Percentiles rank a stretch among this genome's conserved stretches.
phyloP scores from a whole-genome alignment of 805 yeast genomes.

The Brettanomyces sp. region DNA sequence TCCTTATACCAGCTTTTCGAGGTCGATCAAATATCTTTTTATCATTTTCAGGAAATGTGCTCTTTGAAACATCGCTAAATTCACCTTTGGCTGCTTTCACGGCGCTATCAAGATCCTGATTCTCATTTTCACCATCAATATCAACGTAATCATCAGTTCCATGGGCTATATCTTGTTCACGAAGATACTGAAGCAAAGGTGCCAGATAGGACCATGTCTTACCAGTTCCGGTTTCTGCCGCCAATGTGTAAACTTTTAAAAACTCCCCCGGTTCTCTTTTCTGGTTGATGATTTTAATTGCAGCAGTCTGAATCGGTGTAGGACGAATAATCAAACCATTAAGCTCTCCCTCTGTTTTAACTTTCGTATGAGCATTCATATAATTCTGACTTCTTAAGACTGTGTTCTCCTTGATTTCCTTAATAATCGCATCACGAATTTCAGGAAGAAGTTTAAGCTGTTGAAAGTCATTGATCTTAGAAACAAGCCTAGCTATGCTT shows the following conservation, averaged over 20 bases:
- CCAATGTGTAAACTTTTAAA: slow-evolving; percentile 62
- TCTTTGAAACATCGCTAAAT: slow-evolving; percentile 15
- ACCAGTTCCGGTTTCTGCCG: slow-evolving; percentile 97
- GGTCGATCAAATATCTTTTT: background rate
- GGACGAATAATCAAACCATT: slow-evolving; percentile 40
- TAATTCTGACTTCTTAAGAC: slow-evolving; percentile 28
- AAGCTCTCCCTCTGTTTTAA: slow-evolving; percentile 24
- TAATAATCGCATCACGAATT: slow-evolving; percentile 50
- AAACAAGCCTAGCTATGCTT: slow-evolving; percentile 30
- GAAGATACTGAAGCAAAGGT: slow-evolving; percentile 61
- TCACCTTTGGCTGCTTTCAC: background rate
- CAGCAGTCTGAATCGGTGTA: slow-evolving; percentile 76
- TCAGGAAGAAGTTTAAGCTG: slow-evolving; percentile 58
- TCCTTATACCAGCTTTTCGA: slow-evolving; percentile 43
- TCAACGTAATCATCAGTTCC: background rate
- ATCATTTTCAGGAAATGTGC: slow-evolving; percentile 8
- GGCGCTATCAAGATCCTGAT: background rate
- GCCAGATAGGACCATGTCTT: slow-evolving; percentile 88
- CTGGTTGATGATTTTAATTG: slow-evolving; percentile 48
- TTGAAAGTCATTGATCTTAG: slow-evolving; percentile 54
- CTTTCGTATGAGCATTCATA: slow-evolving; percentile 19
- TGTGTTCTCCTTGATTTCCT: slow-evolving; percentile 42
- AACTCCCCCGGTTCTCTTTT: slow-evolving; percentile 26
- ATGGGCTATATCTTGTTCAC: slow-evolving; percentile 38
- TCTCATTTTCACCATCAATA: background rate